A percentile compares a stretch with the other conserved stretches of the same genome.
phyloP scores from a whole-genome alignment of 208 protist genomes.

The Tritrichomonas foetus region DNA sequence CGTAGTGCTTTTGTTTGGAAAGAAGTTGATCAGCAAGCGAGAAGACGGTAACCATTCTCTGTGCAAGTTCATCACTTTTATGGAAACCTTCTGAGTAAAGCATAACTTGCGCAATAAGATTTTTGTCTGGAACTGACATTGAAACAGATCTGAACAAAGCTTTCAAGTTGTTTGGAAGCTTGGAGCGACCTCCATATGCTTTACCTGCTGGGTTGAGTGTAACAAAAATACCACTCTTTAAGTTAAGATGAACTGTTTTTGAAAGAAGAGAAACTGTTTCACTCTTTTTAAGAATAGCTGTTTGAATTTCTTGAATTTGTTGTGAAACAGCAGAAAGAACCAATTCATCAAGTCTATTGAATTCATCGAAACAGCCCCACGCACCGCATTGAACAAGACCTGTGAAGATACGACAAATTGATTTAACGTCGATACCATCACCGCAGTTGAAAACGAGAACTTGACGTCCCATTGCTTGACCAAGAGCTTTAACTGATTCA shows the following conservation, averaged over 20 bases:
- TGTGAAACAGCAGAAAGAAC: conserved; percentile 93
- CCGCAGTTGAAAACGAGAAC: conserved; percentile 99
- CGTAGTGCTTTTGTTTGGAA: conserved; percentile 91
- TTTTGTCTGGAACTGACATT: conserved; percentile 90
- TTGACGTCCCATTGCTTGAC: conserved; percentile 87
- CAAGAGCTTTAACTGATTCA: conserved; percentile 93
- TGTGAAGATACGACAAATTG: conserved; percentile 95
- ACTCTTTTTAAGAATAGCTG: conserved; percentile 76
- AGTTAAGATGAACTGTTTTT: conserved; percentile 63
- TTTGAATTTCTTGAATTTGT: conserved; percentile 96
- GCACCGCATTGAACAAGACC: conserved; percentile 94
- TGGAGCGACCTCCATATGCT: conserved; percentile 90
- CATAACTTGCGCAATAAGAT: conserved; percentile 92
- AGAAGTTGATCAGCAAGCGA: conserved; percentile 80
- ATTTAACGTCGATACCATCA: conserved; percentile 96
- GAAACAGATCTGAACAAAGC: conserved; percentile 92
- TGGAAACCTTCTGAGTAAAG: conserved; percentile 90
- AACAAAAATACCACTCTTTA: conserved; percentile 93
- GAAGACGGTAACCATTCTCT: conserved; percentile 86
- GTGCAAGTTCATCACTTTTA: conserved; percentile 77
- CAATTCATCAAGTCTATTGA: conserved; percentile 94
- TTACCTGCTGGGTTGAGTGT: conserved; percentile 95
- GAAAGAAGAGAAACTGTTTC: conserved; percentile 75
- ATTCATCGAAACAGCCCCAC: conserved; percentile 98
- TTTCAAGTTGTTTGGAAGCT: conserved; percentile 96